A percentile compares a stretch with the other conserved stretches of the same genome.
Conservation (phyloP, 2,329 filamentous ascomycete species). For the Epichloe sylvatica region DNA sequence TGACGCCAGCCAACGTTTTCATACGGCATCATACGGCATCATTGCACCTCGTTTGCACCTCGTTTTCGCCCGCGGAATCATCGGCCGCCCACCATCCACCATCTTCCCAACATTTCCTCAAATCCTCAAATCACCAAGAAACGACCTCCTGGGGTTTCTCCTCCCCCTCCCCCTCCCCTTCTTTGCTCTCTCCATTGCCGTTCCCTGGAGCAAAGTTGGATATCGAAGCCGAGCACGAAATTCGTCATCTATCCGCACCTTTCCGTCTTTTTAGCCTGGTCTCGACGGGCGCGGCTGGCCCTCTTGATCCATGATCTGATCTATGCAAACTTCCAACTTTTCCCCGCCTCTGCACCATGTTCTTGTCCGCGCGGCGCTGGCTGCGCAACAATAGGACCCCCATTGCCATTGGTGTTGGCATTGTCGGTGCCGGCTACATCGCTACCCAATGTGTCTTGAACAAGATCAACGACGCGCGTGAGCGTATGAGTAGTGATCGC, state of each 20-base stretch:
- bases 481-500: constrained; percentile 91
- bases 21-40: background rate
- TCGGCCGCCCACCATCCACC: background rate
- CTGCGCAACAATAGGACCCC: constrained; percentile 81
- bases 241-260: background rate
- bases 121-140: too few species aligned
- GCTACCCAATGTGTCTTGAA: constrained; percentile 83
- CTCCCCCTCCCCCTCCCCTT: background rate
- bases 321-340: background rate
- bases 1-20: background rate
- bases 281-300: background rate
- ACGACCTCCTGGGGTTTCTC: background rate
- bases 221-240: background rate
- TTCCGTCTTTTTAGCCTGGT: background rate
- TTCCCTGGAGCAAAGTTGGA: background rate
- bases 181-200: background rate
- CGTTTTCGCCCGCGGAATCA: background rate
- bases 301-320: constrained; percentile 1
- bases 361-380: constrained; percentile 72
- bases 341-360: constrained; percentile 28
- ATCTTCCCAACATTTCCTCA: background rate
- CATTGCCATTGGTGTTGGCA: constrained; percentile 73
- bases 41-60: background rate
- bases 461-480: constrained; percentile 84
- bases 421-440: constrained; percentile 81